Percentiles rank a stretch among this genome's conserved stretches.
Evolutionary conservation across 2,329 filamentous ascomycete species (phyloP).

Genomic region (Cordyceps javanica): DNA sequence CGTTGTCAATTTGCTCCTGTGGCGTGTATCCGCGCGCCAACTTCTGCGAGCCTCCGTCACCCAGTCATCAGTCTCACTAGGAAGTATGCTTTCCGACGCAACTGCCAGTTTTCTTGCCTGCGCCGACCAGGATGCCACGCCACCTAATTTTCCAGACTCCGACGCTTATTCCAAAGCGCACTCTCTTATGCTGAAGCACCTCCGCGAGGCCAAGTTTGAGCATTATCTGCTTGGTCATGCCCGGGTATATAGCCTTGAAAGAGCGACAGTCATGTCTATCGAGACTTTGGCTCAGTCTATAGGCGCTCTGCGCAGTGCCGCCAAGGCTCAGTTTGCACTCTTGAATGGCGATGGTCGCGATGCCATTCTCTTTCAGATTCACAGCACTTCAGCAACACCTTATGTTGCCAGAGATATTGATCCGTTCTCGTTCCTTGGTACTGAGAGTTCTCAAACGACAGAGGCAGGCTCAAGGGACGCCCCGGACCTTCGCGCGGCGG

Average conservation of each 20-base stretch:
- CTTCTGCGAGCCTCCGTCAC: conserved; percentile 66
- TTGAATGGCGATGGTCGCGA: conserved; percentile 44
- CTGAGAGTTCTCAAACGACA: not conserved
- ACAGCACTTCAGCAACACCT: not conserved
- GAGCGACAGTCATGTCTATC: conserved; percentile 70
- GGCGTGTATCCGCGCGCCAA: conserved; percentile 66
- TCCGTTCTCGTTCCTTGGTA: not conserved
- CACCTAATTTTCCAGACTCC: conserved; percentile 32
- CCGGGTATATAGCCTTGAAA: conserved; percentile 67
- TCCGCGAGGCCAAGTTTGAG: conserved; percentile 78
- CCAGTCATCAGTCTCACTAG: conserved; percentile 65
- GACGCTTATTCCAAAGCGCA: conserved; percentile 54
- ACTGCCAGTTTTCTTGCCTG: conserved; percentile 77
- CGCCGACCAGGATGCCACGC: conserved; percentile 53
- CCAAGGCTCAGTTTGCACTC: conserved; percentile 76
- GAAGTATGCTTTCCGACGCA: conserved; percentile 71
- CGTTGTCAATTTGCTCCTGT: conserved; percentile 64
- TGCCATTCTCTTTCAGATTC: conserved; percentile 3
- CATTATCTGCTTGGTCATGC: conserved; percentile 74
- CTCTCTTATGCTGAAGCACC: conserved; percentile 60
- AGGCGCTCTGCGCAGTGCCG: conserved; percentile 78
- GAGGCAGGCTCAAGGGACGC: not conserved
- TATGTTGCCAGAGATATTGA: not conserved
- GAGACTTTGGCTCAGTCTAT: conserved; percentile 78
- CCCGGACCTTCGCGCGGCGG: conserved; percentile 1